Evolutionary conservation across 176 grass and related monocot species (phyloP).

Genomic region (Leersia perrieri): DNA sequence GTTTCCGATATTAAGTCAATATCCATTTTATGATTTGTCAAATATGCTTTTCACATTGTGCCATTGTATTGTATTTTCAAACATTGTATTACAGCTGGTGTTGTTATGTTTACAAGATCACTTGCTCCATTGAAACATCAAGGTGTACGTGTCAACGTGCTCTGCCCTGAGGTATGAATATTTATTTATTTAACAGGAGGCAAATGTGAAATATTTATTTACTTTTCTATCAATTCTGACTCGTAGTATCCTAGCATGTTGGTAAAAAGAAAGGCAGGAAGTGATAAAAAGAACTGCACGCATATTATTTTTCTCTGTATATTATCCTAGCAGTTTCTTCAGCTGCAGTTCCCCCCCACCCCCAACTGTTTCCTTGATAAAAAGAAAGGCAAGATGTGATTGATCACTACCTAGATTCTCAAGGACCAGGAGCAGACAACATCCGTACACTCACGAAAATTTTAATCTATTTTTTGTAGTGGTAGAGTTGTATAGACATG

Average conservation of each 20-base stretch:
- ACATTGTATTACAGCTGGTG: slow-evolving; percentile 64
- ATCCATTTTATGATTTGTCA: background rate
- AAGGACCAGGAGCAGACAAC: slow-evolving; percentile 1
- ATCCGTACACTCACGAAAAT: background rate
- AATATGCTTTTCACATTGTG: background rate
- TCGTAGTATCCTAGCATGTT: background rate
- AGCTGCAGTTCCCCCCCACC: too few relatives aligned
- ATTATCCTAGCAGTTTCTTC: too few relatives aligned
- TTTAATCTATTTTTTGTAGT: background rate
- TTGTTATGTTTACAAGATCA: slow-evolving; percentile 92
- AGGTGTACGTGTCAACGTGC: slow-evolving; percentile 88
- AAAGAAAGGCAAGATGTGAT: background rate
- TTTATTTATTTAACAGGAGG: background rate
- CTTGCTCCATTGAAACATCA: slow-evolving; percentile 71
- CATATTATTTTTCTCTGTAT: too few relatives aligned
- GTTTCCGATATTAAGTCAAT: background rate
- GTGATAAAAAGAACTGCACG: too few relatives aligned
- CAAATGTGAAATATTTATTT: slow-evolving; percentile 23
- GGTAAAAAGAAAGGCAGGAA: background rate
- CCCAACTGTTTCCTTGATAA: background rate
- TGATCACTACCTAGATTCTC: slow-evolving; percentile 2
- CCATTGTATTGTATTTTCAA: slow-evolving; percentile 2
- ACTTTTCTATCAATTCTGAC: slow-evolving; percentile 9
- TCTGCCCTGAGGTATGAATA: slow-evolving; percentile 87
- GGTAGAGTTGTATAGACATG: background rate